phyloP scores from a whole-genome alignment of 495 filamentous ascomycete species.

The Penicillium canariense region DNA sequence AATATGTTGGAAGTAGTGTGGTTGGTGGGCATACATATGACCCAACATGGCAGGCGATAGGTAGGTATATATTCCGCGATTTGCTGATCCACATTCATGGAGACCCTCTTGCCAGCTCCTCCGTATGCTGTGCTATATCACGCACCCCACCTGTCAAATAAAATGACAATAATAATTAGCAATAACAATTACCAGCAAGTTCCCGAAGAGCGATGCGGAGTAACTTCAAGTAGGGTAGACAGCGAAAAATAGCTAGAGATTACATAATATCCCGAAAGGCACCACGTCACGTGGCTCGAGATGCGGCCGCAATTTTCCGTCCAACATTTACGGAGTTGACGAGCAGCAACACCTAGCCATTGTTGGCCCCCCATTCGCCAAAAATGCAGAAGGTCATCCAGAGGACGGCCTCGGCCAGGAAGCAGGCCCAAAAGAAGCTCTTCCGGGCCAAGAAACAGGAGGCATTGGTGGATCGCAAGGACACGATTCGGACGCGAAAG shows the following conservation, averaged over 20 bases:
- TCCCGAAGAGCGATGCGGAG: too few relatives aligned
- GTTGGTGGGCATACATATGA: too few relatives aligned
- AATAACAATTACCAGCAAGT: too few relatives aligned
- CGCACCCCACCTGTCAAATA: too few relatives aligned
- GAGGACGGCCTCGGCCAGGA: constrained; percentile 64
- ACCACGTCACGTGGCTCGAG: constrained; percentile 20
- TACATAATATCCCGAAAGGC: not conserved
- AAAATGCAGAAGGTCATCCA: constrained; percentile 75
- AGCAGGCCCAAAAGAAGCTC: constrained; percentile 52
- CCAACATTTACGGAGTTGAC: constrained; percentile 16
- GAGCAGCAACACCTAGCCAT: constrained; percentile 32
- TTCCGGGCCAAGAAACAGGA: constrained; percentile 44
- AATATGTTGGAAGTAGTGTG: too few relatives aligned
- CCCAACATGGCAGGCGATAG: too few relatives aligned
- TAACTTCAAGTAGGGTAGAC: too few relatives aligned
- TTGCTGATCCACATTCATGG: too few relatives aligned
- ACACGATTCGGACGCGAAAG: constrained; percentile 31
- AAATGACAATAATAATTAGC: too few relatives aligned
- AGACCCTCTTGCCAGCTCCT: too few relatives aligned
- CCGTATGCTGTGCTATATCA: too few relatives aligned
- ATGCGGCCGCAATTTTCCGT: constrained; percentile 40
- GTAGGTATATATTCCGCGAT: too few relatives aligned
- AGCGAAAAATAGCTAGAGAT: not conserved
- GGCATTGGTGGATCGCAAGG: constrained; percentile 32
- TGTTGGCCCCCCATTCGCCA: constrained; percentile 26